A percentile compares a stretch with the other conserved stretches of the same genome.
These are phyloP conservation scores for Geotrichum siamense DNA, from an alignment of 1,139 yeast genomes.

Conservation along the genomic window DNA sequence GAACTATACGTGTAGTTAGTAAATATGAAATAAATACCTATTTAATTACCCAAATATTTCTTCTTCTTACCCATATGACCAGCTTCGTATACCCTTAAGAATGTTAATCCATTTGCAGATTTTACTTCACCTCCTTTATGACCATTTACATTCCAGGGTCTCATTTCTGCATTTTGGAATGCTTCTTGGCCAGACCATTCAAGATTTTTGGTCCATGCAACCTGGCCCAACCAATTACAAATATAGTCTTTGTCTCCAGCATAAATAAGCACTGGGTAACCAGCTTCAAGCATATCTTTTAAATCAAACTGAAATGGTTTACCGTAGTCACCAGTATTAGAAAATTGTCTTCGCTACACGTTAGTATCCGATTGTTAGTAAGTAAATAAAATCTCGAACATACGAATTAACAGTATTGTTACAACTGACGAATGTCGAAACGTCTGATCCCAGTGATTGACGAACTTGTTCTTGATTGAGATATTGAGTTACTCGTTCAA, in stretches of 20 bases:
- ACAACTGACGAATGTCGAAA: constrained; percentile 74
- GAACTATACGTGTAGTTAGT: constrained; percentile 36
- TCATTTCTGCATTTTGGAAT: constrained; percentile 30
- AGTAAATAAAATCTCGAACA: not conserved
- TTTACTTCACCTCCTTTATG: constrained; percentile 52
- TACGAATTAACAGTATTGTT: constrained; percentile 36
- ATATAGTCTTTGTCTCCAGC: constrained; percentile 35
- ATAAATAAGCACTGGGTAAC: constrained; percentile 16
- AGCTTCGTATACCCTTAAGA: constrained; percentile 56
- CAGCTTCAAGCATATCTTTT: constrained; percentile 56
- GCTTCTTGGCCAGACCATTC: constrained; percentile 47
- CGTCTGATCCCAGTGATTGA: constrained; percentile 87
- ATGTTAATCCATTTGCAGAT: constrained; percentile 51
- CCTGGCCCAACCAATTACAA: constrained; percentile 86
- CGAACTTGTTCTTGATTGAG: constrained; percentile 63
- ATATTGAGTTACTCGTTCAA: constrained; percentile 59
- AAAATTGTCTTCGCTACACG: constrained; percentile 36
- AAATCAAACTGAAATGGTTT: constrained; percentile 61
- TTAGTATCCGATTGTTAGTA: not conserved
- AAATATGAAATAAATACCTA: not conserved
- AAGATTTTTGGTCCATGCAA: constrained; percentile 65
- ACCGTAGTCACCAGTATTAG: constrained; percentile 64
- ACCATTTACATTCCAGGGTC: constrained; percentile 40
- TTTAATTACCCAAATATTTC: too few species aligned
- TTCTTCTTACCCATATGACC: constrained; percentile 45